Evolutionary conservation across 345 rosid genomes (phyloP).

Genomic region (Corchorus capsularis): DNA sequence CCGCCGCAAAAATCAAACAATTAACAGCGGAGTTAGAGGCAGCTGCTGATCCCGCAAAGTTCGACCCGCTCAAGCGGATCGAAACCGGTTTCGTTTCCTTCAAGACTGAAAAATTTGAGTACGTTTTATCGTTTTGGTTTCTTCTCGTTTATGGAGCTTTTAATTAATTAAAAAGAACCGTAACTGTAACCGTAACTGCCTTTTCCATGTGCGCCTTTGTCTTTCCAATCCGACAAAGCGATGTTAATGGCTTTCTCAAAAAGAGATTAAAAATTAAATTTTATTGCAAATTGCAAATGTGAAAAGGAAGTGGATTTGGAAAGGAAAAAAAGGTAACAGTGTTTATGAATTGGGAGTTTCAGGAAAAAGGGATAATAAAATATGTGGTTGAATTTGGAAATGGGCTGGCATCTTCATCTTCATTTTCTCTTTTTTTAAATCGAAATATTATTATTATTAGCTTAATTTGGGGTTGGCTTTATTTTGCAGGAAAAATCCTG

Average conservation of each 20-base stretch:
- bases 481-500: conserved; percentile 65
- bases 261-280: neutral
- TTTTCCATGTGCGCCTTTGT: neutral
- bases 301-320: neutral
- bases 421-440: neutral
- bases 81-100: conserved; percentile 75
- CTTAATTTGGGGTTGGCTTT: neutral
- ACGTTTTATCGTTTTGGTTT: conserved; percentile 28
- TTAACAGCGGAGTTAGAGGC: conserved; percentile 74
- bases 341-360: neutral
- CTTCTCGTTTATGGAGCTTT: neutral
- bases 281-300: neutral
- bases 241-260: neutral
- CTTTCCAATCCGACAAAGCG: neutral
- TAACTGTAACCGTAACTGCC: neutral
- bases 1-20: conserved; percentile 81
- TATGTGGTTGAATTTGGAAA: neutral
- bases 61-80: conserved; percentile 59
- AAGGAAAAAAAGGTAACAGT: neutral
- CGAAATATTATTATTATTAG: neutral
- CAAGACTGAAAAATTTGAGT: conserved; percentile 81
- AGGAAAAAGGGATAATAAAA: neutral
- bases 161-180: neutral
- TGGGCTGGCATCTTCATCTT: neutral
- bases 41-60: conserved; percentile 38